Base-by-base conservation (phyloP, 805 yeast genomes). In the Metschnikowia proteae region DNA sequence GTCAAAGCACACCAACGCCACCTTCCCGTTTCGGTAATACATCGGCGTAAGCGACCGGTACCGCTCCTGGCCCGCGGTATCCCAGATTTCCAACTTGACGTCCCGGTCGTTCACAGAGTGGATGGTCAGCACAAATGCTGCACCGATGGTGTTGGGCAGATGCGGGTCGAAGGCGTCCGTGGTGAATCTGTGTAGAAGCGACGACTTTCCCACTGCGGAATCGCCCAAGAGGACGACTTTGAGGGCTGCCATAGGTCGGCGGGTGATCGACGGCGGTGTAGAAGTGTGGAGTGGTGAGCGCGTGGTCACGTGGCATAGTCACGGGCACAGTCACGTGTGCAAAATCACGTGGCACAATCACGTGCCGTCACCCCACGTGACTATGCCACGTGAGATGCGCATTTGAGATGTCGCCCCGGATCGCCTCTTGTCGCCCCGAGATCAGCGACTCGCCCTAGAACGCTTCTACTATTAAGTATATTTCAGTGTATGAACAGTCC, bases 91-190 rank as follows among this genome's bases (percentile, higher is more conserved):
- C 57, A 83, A 75, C 58, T 80, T 82, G 66, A 83, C 64, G 63
- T 71, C 50, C 66, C 76, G 34, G 68, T 70, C 33, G 3, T 58
- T 26, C 11, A 64, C 55, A 4, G 78, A 67, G 53, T 71, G 62
- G 11, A 81, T 61, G 63, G 90, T 95, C 13, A 97, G 88, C 35
- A 94, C 78, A 66, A 92, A 94, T 0, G 98, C 99, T 3, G 99
- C 99, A n/a, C 99, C 99, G 47, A 94, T 94, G 1, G 99, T 94
- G 38, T 96, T 87, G 57, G 95, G 88, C 50, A 92, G 80, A 55
- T 81, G 80, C 29, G 81, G 84, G 56, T 88, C 94, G 63, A 92
- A 94, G 0, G 81, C 68, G 58, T 82, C 78, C 53, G 71, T 72
- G 37, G 80, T 91, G 59, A 91, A 89, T 45, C 97, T 72, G 55